Conservation (phyloP, 768 basidiomycete genomes). For the Trametes sanguinea region DNA sequence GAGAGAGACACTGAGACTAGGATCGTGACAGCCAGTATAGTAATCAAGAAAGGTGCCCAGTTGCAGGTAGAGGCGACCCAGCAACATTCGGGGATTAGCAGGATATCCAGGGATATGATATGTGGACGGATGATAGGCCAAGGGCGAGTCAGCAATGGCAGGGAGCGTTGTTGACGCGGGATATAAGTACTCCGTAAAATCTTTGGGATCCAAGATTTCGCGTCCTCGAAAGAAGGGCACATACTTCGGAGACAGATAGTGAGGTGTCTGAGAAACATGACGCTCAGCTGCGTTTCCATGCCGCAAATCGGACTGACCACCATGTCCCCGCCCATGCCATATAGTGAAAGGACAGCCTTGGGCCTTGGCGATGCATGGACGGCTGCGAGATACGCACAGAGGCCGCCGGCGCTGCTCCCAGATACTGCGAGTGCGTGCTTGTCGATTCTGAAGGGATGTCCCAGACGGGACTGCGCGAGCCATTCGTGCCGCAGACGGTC, state of each 20-base stretch:
- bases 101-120: constrained; percentile 58
- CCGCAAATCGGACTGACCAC: constrained; percentile 34
- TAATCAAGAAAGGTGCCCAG: constrained; percentile 60
- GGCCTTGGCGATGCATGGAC: constrained; percentile 55
- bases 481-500: neutral
- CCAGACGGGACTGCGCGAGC: neutral
- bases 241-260: constrained; percentile 51
- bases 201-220: constrained; percentile 52
- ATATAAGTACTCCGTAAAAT: constrained; percentile 50
- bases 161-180: constrained; percentile 37
- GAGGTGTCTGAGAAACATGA: constrained; percentile 43
- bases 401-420: constrained; percentile 62
- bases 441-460: constrained; percentile 42
- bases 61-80: constrained; percentile 60
- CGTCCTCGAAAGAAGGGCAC: constrained; percentile 55
- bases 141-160: constrained; percentile 43
- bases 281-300: neutral
- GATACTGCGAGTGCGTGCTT: constrained; percentile 48
- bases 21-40: constrained; percentile 45
- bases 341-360: constrained; percentile 55
- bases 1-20: constrained; percentile 50
- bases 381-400: constrained; percentile 65
- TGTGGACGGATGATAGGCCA: constrained; percentile 47
- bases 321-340: constrained; percentile 65
- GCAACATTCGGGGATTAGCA: constrained; percentile 61